Evolutionary conservation across 306 rosid genomes (phyloP).

Genomic region (Quercus engelmannii): DNA sequence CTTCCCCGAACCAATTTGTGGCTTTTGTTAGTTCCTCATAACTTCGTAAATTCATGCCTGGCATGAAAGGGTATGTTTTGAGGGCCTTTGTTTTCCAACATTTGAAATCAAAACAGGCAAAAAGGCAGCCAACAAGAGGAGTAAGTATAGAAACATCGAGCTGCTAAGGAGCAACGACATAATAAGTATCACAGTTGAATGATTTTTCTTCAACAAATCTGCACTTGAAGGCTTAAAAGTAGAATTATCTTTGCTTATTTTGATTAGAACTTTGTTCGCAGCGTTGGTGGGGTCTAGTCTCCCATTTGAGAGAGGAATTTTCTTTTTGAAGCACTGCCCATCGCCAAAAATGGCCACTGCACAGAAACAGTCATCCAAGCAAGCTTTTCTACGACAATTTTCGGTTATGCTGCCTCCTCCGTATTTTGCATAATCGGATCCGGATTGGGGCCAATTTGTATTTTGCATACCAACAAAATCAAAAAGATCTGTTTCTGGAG

Average conservation of each 20-base stretch:
- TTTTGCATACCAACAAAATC: background rate
- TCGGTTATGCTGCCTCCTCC: background rate
- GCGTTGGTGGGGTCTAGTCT: background rate
- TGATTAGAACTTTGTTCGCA: slow-evolving; percentile 21
- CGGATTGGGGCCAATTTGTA: background rate
- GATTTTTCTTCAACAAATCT: too few relatives aligned
- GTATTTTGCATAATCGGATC: background rate
- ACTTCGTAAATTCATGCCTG: background rate
- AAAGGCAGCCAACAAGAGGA: background rate
- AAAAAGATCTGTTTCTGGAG: background rate
- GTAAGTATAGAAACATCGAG: too few relatives aligned
- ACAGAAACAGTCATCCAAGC: slow-evolving; percentile 34
- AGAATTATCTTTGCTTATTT: slow-evolving; percentile 13
- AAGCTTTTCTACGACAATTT: slow-evolving; percentile 25
- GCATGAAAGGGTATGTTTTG: background rate
- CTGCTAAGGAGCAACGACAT: too few relatives aligned
- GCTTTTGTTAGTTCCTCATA: too few relatives aligned
- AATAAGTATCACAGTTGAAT: too few relatives aligned
- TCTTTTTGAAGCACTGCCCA: slow-evolving; percentile 21
- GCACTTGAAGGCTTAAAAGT: background rate
- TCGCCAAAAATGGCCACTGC: slow-evolving; percentile 1
- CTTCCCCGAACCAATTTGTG: too few relatives aligned
- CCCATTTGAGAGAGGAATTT: slow-evolving; percentile 26
- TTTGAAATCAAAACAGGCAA: background rate
- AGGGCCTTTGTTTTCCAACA: background rate